Evolutionary conservation across 208 protist genomes (phyloP).

Genomic region (Acanthamoeba lenticulata): DNA sequence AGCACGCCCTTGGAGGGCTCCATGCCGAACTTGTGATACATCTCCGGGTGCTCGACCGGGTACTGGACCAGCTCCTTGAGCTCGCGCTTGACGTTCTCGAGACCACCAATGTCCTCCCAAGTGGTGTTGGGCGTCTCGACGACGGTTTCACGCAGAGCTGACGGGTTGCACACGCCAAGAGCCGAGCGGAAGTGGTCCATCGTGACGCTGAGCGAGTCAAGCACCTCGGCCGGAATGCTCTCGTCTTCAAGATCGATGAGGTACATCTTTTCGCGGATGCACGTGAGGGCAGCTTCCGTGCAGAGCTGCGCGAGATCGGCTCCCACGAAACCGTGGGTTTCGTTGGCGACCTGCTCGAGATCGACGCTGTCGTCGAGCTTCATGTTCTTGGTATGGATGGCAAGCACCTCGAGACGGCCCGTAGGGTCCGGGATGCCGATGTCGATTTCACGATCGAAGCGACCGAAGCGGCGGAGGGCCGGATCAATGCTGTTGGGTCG

Average conservation of each 20-base stretch:
- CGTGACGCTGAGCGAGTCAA: slow-evolving; percentile 98
- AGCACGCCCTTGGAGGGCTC: slow-evolving; percentile 95
- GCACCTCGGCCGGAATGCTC: slow-evolving; percentile 97
- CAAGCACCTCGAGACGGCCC: slow-evolving; percentile 98
- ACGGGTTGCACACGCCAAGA: slow-evolving; percentile 97
- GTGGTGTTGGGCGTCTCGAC: slow-evolving; percentile 99
- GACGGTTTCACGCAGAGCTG: slow-evolving; percentile 98
- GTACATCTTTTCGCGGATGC: slow-evolving; percentile 99
- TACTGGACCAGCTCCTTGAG: slow-evolving; percentile 99
- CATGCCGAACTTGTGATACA: slow-evolving; percentile 99
- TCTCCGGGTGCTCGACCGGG: slow-evolving; percentile 99
- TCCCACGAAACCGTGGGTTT: slow-evolving; percentile 99
- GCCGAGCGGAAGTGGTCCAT: slow-evolving; percentile 99
- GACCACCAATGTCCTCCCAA: slow-evolving; percentile 99
- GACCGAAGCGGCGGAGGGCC: slow-evolving; percentile 99
- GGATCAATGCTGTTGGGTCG: slow-evolving; percentile 99
- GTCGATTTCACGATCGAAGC: slow-evolving; percentile 99
- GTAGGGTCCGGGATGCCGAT: slow-evolving; percentile 99
- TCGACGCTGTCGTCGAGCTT: slow-evolving; percentile 98
- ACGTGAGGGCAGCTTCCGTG: slow-evolving; percentile 99
- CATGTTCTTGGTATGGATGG: slow-evolving; percentile 99
- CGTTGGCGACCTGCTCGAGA: slow-evolving; percentile 92
- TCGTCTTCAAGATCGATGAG: slow-evolving; percentile 99
- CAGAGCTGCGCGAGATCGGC: slow-evolving; percentile 99
- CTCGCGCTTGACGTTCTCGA: slow-evolving; percentile 98